Evolutionary conservation across 768 basidiomycete genomes (phyloP), one percentile per base, ranked within the genome.

Genomic region (Serendipita sp.): DNA sequence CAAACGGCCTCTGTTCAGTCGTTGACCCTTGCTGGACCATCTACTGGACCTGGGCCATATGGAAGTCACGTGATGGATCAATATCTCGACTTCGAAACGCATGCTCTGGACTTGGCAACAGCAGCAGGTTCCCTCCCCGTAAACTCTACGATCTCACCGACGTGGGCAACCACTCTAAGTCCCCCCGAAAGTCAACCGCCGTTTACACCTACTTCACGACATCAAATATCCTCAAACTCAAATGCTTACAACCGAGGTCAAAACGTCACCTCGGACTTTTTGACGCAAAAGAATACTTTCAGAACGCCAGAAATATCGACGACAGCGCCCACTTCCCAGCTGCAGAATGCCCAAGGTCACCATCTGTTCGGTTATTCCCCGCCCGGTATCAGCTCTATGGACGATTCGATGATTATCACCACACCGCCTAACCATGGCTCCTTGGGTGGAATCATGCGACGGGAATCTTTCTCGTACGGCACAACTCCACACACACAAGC

Each of bases 361-460:
- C 53, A 58, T 24, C 53, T n/a, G 28, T 48, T 48, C 26, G 53
- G 17, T 31, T 58, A 24, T 58, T 58, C 30, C 13, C 3, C 30
- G 24, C 11, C 33, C n/a, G 26, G 11, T n/a, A 26, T 31, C 11
- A 31, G 17, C 9, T 58, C 24, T 31, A 58, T 34, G 53, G 53
- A 58, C 53, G 53, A 58, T 58, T 58, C 53, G 26, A 58, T 58
- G 53, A 58, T 58, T 31, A 58, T 34, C 33, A 34, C 17, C 33
- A n/a, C 22, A 11, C n/a, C 53, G 30, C 9, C 53, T 13, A 58
- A 26, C 26, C 53, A 58, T 20, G 24, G 17, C 30, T n/a, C 53
- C 26, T 11, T n/a, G n/a, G n/a, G 53, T 31, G 53, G 53, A 34
- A n/a, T 24, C 5, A 58, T 33, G 31, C 11, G 53, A 26, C 11